Conservation (phyloP, 2,329 filamentous ascomycete genomes). For the Fusarium sp. region DNA sequence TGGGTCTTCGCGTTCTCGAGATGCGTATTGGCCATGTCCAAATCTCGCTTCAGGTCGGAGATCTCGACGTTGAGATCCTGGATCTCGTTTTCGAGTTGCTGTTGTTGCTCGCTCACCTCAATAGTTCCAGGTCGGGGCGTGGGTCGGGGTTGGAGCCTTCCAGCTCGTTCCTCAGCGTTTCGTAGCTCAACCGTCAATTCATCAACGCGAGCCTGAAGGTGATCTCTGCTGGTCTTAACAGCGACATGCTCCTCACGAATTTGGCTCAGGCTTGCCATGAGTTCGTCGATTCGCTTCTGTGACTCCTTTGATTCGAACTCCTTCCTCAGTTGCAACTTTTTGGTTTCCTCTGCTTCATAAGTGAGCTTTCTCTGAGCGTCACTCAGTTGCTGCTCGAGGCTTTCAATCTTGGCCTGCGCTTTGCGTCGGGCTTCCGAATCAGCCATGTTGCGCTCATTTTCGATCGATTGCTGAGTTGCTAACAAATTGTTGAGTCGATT, state of each 20-base stretch:
- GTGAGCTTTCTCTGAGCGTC: slow-evolving; percentile 84
- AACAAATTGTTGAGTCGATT: slow-evolving; percentile 84
- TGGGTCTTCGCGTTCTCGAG: slow-evolving; percentile 83
- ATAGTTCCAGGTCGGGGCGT: slow-evolving; percentile 65
- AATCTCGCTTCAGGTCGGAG: slow-evolving; percentile 84
- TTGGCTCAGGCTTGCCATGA: slow-evolving; percentile 80
- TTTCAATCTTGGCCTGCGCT: slow-evolving; percentile 79
- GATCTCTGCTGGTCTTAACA: slow-evolving; percentile 87
- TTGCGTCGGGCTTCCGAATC: slow-evolving; percentile 85
- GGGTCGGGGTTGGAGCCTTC: slow-evolving; percentile 82
- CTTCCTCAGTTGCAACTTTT: slow-evolving; percentile 83
- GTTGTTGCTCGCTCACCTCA: slow-evolving; percentile 56
- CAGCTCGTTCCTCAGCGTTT: slow-evolving; percentile 86
- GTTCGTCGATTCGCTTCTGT: slow-evolving; percentile 91
- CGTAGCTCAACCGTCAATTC: slow-evolving; percentile 89
- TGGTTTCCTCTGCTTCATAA: slow-evolving; percentile 83
- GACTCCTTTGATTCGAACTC: slow-evolving; percentile 90
- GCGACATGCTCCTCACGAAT: slow-evolving; percentile 87
- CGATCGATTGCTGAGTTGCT: slow-evolving; percentile 83
- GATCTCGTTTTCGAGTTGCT: slow-evolving; percentile 66
- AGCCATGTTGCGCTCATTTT: slow-evolving; percentile 89
- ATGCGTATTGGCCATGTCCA: slow-evolving; percentile 83
- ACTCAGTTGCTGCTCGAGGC: slow-evolving; percentile 80
- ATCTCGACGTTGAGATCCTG: slow-evolving; percentile 87
- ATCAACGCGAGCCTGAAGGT: slow-evolving; percentile 87